Evolutionary conservation across 2,329 filamentous ascomycete species (phyloP).

Genomic region (Paraphoma chrysanthemicola): DNA sequence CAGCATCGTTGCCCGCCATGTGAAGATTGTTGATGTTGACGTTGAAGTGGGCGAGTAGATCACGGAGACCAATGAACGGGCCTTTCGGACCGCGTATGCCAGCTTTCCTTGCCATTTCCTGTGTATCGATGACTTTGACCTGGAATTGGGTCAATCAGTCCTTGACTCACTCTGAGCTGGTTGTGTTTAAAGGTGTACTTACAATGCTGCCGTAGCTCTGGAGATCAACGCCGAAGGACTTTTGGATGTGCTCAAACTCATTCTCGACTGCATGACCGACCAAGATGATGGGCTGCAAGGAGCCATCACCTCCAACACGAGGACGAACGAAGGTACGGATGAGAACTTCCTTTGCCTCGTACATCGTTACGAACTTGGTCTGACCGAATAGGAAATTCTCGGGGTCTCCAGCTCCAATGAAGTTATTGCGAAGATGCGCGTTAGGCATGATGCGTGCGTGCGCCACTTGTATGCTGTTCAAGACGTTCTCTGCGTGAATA

Average conservation of each 20-base stretch:
- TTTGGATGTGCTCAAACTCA: slow-evolving; percentile 16
- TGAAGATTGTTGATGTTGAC: slow-evolving; percentile 13
- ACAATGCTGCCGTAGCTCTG: slow-evolving; percentile 14
- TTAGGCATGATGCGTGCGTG: slow-evolving; percentile 19
- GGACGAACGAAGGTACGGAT: slow-evolving; percentile 13
- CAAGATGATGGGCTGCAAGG: slow-evolving; percentile 23
- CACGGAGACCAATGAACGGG: slow-evolving; percentile 11
- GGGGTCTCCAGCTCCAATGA: slow-evolving; percentile 15
- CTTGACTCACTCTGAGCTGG: too few relatives aligned
- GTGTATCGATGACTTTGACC: slow-evolving; percentile 25
- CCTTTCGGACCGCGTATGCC: slow-evolving; percentile 10
- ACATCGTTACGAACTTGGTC: slow-evolving; percentile 14
- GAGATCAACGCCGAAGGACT: slow-evolving; percentile 15
- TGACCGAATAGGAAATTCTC: slow-evolving; percentile 22
- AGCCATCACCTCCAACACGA: neutral
- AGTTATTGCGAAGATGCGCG: slow-evolving; percentile 19
- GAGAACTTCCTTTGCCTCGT: slow-evolving; percentile 9
- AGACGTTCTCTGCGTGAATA: slow-evolving; percentile 14
- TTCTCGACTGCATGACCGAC: slow-evolving; percentile 20
- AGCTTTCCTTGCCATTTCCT: slow-evolving; percentile 15
- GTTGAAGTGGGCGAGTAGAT: slow-evolving; percentile 19
- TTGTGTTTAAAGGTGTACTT: neutral
- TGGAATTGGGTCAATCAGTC: neutral
- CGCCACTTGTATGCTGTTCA: slow-evolving; percentile 9
- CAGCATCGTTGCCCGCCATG: slow-evolving; percentile 24